Evolutionary conservation across 1,139 yeast species (phyloP), one percentile per base, ranked within the genome.

Genomic region (Suhomyces anneliseae): DNA sequence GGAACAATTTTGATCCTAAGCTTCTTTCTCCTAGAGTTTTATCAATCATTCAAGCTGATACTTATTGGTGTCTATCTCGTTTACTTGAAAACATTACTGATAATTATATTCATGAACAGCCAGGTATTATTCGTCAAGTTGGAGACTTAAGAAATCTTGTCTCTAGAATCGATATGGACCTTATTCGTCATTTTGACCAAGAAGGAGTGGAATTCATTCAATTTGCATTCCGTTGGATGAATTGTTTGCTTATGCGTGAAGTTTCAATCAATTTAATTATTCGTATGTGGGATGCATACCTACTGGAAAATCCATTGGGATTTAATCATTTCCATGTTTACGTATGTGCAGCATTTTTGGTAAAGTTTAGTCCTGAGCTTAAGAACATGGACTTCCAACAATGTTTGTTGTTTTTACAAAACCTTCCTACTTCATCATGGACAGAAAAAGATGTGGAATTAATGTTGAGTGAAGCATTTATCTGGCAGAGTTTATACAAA

Each of bases 161-260:
- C 24, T 79, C 83, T 49, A 78, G 96, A 51, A 92, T 93, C 46
- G 98, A 95, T 60, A 66, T 78, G 3, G 85, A 81, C 31, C 72
- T 93, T 38, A 83, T 85, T 38, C 73, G 74, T 39, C 99, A 93
- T 68, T 79, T 93, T 54, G 85, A 85, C 47, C 62, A 68, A 1
- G 97, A 93, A 64, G 87, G 87, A 38, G 82, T 93, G 15, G 97
- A 93, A 64, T 93, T 93, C 61, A 83, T 95, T 55, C 99, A 95
- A 64, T 93, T 93, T 68, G 82, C 97, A 29, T 95, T 93, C 69
- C 77, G 99, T 55, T 93, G 99, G 99, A 95, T 95, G 98, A 93
- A 95, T 68, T 93, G 99, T 69, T 72, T 93, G 58, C 72, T 93
- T 46, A 93, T 93, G 99, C 79, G 99, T 55, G 99, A 93, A 61